These are phyloP conservation scores for Macrotyloma uniflorum DNA, from an alignment of 306 rosid species.

Conservation along the genomic window DNA sequence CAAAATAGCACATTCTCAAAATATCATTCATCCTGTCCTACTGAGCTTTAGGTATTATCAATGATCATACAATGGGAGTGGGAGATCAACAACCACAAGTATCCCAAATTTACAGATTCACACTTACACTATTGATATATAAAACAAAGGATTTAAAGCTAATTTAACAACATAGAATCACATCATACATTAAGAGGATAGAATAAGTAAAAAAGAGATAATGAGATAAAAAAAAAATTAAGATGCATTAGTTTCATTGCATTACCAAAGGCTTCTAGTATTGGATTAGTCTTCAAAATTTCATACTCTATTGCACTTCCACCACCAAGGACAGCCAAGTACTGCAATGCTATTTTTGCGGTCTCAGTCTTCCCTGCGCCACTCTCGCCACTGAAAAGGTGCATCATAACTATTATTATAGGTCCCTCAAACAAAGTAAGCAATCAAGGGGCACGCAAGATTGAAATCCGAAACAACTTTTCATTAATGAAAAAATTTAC, in stretches of 20 bases:
- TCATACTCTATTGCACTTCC: no score
- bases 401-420: no score
- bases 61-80: conserved; percentile 3
- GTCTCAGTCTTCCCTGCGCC: no score
- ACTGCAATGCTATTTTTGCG: no score
- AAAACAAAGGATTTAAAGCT: neutral
- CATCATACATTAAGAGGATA: neutral
- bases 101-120: neutral
- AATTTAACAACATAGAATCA: conserved; percentile 1
- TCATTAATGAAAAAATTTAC: no score
- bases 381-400: no score
- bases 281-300: conserved; percentile 40
- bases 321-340: no score
- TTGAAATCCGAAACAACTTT: no score
- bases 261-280: conserved; percentile 47
- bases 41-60: conserved; percentile 6
- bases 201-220: neutral
- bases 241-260: conserved; percentile 37
- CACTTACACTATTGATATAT: neutral
- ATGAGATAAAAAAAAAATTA: neutral
- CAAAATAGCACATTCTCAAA: neutral
- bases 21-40: conserved; percentile 10
- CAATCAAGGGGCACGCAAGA: no score
- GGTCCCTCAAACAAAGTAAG: no score
- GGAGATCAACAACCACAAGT: conserved; percentile 10